Base-by-base conservation (phyloP, 1,139 yeast genomes). In the Suhomyces kunorum region DNA sequence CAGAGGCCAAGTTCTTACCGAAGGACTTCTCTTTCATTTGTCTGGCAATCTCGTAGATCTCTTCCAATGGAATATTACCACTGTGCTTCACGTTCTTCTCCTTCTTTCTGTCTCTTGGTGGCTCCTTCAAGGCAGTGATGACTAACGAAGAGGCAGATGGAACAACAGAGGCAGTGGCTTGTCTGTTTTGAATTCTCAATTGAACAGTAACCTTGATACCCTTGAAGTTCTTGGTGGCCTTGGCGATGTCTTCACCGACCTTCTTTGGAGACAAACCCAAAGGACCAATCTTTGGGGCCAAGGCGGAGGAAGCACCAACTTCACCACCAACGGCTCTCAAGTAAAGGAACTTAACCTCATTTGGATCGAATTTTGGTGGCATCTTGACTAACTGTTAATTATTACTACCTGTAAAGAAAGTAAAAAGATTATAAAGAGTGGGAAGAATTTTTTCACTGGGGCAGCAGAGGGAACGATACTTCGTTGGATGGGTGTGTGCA, bases 271-370 rank as follows among this genome's bases (percentile, higher is more conserved):
- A 90, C 67, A 92, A 83, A 89, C 99, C 99, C 71, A 92, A 88
- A 64, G 99, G 99, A 87, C 99, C 99, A 71, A 92, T 92, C 89
- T 92, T 92, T 73, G 98, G 98, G 64, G 98, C 98, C 68, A 94
- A 87, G 58, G 98, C 96, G 59, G 98, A 87, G 54, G 98, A 90
- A 68, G 98, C 96, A 82, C 98, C 98, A 66, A 94, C 95, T 83
- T 92, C 99, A 83, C 99, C 98, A 86, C 98, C 99, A 63, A 90
- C 95, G 76, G 98, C 98, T 87, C 98, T 88, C 77, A 92, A 81
- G 89, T 90, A 92, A 80, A 92, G 82, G 87, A 80, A 88, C 79
- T 90, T 90, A 72, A 92, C 96, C 87, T 92, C 98, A 80, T 63
- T 78, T 71, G 99, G 99, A 78, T 92, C 98, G 80, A 90, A 81